Conservation (phyloP, 2,329 filamentous ascomycete genomes). For the Phyllosticta citrichinensis region DNA sequence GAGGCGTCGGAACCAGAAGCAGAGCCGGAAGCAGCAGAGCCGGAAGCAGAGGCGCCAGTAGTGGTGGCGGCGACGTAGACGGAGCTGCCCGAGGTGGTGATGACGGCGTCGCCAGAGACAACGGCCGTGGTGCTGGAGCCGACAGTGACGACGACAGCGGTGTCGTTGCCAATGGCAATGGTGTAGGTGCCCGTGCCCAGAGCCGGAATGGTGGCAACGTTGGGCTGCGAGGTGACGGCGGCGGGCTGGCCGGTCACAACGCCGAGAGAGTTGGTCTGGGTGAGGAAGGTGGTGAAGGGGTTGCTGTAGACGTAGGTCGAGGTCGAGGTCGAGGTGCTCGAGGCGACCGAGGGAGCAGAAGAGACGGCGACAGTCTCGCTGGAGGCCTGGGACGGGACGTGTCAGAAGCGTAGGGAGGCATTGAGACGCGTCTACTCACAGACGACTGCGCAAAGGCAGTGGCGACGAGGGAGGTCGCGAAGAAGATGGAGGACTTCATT, state of each 20-base stretch:
- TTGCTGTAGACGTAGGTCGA: neutral
- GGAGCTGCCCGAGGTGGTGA: conserved; percentile 3
- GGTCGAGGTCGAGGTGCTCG: neutral
- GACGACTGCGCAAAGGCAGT: conserved; percentile 8
- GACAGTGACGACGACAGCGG: conserved; percentile 23
- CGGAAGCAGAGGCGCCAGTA: conserved; percentile 6
- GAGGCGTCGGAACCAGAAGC: conserved; percentile 4
- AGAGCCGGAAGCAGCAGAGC: conserved; percentile 11
- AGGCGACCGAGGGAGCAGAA: neutral
- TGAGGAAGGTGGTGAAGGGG: conserved; percentile 17
- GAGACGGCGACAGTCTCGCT: conserved; percentile 5
- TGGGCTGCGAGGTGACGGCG: conserved; percentile 15
- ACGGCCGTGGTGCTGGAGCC: conserved; percentile 24
- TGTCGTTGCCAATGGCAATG: conserved; percentile 18
- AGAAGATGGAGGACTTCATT: conserved; percentile 10
- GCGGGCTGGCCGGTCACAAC: conserved; percentile 25
- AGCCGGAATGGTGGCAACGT: conserved; percentile 25
- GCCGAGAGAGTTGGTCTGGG: conserved; percentile 24
- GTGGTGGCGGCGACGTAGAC: conserved; percentile 1
- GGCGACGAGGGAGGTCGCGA: conserved; percentile 8
- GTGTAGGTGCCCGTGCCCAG: conserved; percentile 26
- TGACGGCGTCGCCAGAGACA: conserved; percentile 12
- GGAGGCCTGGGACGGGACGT: neutral
- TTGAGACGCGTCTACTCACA: neutral
- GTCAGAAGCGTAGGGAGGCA: neutral